A percentile compares a stretch with the other conserved stretches of the same genome.
Evolutionary conservation across 352 stramenopile species (phyloP).

Genomic region (Detonula confervacea): DNA sequence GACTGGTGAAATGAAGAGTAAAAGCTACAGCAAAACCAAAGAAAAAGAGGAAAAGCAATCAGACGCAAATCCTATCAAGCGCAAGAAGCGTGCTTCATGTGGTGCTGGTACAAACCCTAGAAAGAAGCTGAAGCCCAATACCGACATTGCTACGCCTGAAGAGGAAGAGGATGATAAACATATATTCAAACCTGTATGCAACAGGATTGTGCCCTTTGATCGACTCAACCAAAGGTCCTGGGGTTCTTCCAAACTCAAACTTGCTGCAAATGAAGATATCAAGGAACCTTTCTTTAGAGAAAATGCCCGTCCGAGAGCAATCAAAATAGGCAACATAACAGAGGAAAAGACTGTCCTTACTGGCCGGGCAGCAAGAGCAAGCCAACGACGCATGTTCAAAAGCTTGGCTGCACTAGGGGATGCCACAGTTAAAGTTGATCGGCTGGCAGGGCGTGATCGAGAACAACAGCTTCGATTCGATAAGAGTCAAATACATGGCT

Average conservation of each 20-base stretch:
- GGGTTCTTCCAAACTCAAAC: slow-evolving; percentile 42
- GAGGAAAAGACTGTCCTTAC: slow-evolving; percentile 52
- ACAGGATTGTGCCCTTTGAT: slow-evolving; percentile 46
- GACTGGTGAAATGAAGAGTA: slow-evolving; percentile 20
- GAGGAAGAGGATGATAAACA: slow-evolving; percentile 23
- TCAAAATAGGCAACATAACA: slow-evolving; percentile 40
- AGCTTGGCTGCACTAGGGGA: slow-evolving; percentile 56
- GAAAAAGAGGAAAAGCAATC: slow-evolving; percentile 10
- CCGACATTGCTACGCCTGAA: slow-evolving; percentile 13
- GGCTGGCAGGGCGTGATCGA: slow-evolving; percentile 63
- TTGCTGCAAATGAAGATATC: slow-evolving; percentile 12
- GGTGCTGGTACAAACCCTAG: slow-evolving; percentile 1
- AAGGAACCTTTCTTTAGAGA: slow-evolving; percentile 42
- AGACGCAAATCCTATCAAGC: slow-evolving; percentile 10
- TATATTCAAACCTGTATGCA: slow-evolving; percentile 40
- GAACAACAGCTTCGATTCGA: slow-evolving; percentile 76
- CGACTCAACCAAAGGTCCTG: slow-evolving; percentile 34
- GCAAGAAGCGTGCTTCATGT: slow-evolving; percentile 11
- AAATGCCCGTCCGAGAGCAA: slow-evolving; percentile 28
- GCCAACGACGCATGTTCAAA: slow-evolving; percentile 76
- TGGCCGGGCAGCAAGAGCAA: slow-evolving; percentile 66
- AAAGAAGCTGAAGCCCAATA: slow-evolving; percentile 14
- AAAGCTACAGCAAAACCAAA: slow-evolving; percentile 22
- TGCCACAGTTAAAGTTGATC: slow-evolving; percentile 54
- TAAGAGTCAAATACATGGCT: slow-evolving; percentile 91